A percentile compares a stretch with the other conserved stretches of the same genome.
These are phyloP conservation scores for Ceratobasidium sp. DNA, from an alignment of 1,284 basidiomycete species.

Conservation along the genomic window DNA sequence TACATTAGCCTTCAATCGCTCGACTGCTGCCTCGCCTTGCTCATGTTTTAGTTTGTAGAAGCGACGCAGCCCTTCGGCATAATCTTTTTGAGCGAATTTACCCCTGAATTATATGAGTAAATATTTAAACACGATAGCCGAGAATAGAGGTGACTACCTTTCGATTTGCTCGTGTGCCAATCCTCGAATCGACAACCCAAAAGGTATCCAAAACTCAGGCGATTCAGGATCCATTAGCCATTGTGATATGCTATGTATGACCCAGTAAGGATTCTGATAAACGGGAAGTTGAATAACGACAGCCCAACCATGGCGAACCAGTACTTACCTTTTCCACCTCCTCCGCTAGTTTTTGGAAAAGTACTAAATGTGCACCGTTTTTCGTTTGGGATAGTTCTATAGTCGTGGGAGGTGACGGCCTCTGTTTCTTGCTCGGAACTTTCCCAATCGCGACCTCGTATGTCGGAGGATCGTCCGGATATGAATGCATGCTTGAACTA, in stretches of 20 bases:
- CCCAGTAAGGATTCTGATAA: background rate
- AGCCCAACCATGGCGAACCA: background rate
- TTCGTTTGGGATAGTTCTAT: conserved; percentile 7
- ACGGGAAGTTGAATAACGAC: too few species aligned
- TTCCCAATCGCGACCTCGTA: conserved; percentile 22
- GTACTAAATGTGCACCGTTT: conserved; percentile 16
- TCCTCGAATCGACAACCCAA: conserved; percentile 20
- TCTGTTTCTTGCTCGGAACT: background rate
- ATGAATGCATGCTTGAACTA: background rate
- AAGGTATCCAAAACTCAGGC: conserved; percentile 26
- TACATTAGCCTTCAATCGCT: conserved; percentile 15
- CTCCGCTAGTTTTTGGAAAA: conserved; percentile 6
- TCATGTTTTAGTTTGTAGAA: conserved; percentile 12
- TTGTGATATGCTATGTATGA: conserved; percentile 17
- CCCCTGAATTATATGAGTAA: background rate
- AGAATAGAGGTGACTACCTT: background rate
- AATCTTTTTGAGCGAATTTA: conserved; percentile 24
- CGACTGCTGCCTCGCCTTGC: conserved; percentile 10
- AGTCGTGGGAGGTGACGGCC: background rate
- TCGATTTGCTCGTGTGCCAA: conserved; percentile 23
- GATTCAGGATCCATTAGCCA: conserved; percentile 31
- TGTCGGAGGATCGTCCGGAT: conserved; percentile 13
- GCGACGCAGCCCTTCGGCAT: conserved; percentile 8
- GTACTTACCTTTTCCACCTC: conserved; percentile 15
- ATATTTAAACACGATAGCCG: background rate